Evolutionary conservation across 139 green algal species (phyloP).

Genomic region (Ostreobium quekettii): DNA sequence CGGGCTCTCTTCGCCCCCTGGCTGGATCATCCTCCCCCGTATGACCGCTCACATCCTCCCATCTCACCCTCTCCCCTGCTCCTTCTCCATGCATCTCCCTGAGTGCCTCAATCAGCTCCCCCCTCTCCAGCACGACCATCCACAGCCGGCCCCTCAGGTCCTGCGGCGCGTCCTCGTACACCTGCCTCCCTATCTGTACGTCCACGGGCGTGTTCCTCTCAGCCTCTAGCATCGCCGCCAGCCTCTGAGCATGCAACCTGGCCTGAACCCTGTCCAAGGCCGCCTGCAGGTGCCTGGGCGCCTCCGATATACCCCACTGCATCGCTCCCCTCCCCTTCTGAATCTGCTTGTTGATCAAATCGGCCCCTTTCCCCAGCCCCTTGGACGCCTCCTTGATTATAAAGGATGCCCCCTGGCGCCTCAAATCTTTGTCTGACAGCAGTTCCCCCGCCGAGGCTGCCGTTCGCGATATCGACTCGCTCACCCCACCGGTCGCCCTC

Average conservation of each 20-base stretch:
- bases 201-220: constrained; percentile 33
- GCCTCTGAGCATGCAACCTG: background rate
- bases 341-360: constrained; percentile 11
- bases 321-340: constrained; percentile 4
- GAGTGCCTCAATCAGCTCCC: no score
- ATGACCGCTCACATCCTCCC: no score
- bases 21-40: no score
- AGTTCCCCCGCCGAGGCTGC: constrained; percentile 10
- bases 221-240: constrained; percentile 19
- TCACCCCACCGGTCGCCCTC: background rate
- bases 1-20: no score
- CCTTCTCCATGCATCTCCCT: no score
- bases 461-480: background rate
- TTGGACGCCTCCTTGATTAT: constrained; percentile 10
- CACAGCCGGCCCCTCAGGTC: constrained; percentile 74
- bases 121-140: constrained; percentile 53
- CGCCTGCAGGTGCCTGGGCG: constrained; percentile 7
- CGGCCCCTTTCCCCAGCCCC: background rate
- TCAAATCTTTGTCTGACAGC: constrained; percentile 6
- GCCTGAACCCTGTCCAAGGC: constrained; percentile 8
- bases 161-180: constrained; percentile 67
- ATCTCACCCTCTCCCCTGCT: no score
- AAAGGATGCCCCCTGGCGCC: background rate
- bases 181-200: constrained; percentile 37
- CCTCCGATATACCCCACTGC: constrained; percentile 3